These are phyloP conservation scores for Ophiostoma ips DNA, from an alignment of 2,329 filamentous ascomycete genomes.

Conservation along the genomic window DNA sequence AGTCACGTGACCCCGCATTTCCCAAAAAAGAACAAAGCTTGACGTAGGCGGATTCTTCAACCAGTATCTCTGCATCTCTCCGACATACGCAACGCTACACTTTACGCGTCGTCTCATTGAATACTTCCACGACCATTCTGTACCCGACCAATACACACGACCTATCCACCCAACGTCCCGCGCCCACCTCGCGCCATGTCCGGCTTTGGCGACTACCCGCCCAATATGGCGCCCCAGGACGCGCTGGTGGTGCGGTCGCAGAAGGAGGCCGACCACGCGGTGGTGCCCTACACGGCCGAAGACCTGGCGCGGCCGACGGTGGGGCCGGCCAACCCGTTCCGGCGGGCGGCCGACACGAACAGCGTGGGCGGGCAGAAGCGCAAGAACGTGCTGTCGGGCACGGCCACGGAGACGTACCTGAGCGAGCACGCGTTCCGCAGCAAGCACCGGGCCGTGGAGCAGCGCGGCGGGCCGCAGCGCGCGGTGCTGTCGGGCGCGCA, in stretches of 20 bases:
- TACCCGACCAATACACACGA: too few species aligned
- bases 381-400: constrained; percentile 74
- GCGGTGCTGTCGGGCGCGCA: constrained; percentile 40
- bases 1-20: not conserved
- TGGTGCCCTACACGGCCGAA: constrained; percentile 55
- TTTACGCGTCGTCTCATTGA: too few species aligned
- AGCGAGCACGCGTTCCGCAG: constrained; percentile 82
- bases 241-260: constrained; percentile 45
- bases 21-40: too few species aligned
- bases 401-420: constrained; percentile 74
- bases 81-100: too few species aligned
- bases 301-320: constrained; percentile 51
- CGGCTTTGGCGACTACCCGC: constrained; percentile 48
- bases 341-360: constrained; percentile 25
- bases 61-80: too few species aligned
- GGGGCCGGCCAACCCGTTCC: constrained; percentile 66
- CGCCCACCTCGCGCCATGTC: constrained; percentile 34
- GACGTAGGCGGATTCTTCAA: too few species aligned
- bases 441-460: constrained; percentile 73
- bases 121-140: not conserved
- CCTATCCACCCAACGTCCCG: not conserved
- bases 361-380: constrained; percentile 41
- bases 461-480: constrained; percentile 42
- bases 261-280: constrained; percentile 42
- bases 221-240: constrained; percentile 51